Conservation (phyloP, 2,329 filamentous ascomycete species). For the Daldinia sp. region DNA sequence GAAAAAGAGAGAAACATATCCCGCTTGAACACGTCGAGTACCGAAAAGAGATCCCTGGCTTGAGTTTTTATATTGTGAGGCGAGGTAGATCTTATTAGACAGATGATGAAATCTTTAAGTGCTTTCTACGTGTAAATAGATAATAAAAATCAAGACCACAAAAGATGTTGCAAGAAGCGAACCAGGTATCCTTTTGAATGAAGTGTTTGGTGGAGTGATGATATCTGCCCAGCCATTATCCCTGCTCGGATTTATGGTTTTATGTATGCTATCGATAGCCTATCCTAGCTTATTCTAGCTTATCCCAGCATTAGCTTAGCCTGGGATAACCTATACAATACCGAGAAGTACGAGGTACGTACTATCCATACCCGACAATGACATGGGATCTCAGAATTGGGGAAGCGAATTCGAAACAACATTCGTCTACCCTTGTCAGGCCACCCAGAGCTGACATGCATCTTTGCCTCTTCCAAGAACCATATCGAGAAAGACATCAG, state of each 20-base stretch:
- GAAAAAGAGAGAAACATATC: slow-evolving; percentile 8
- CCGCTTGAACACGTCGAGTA: background rate
- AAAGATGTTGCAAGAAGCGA: slow-evolving; percentile 32
- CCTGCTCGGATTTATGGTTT: slow-evolving; percentile 10
- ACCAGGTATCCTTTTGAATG: slow-evolving; percentile 22
- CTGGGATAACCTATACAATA: background rate
- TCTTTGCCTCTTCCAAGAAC: slow-evolving; percentile 29
- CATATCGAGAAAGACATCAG: slow-evolving; percentile 22
- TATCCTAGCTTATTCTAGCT: background rate
- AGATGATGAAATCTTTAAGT: slow-evolving; percentile 23
- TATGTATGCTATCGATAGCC: slow-evolving; percentile 26
- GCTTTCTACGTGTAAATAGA: slow-evolving; percentile 24
- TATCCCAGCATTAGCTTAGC: background rate
- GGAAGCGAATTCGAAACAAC: slow-evolving; percentile 15
- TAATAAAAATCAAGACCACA: slow-evolving; percentile 24
- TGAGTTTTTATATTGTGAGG: slow-evolving; percentile 15
- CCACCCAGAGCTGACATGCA: slow-evolving; percentile 41
- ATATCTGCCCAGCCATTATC: slow-evolving; percentile 43
- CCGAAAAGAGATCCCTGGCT: slow-evolving; percentile 12
- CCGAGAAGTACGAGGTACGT: slow-evolving; percentile 17
- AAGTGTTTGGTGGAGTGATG: slow-evolving; percentile 31
- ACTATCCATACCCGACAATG: background rate
- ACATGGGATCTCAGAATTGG: background rate
- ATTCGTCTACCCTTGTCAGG: slow-evolving; percentile 41
- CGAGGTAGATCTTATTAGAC: slow-evolving; percentile 20